Evolutionary conservation across 768 basidiomycete species (phyloP), one percentile per base, ranked within the genome.

Genomic region (Tylopilus felleus): DNA sequence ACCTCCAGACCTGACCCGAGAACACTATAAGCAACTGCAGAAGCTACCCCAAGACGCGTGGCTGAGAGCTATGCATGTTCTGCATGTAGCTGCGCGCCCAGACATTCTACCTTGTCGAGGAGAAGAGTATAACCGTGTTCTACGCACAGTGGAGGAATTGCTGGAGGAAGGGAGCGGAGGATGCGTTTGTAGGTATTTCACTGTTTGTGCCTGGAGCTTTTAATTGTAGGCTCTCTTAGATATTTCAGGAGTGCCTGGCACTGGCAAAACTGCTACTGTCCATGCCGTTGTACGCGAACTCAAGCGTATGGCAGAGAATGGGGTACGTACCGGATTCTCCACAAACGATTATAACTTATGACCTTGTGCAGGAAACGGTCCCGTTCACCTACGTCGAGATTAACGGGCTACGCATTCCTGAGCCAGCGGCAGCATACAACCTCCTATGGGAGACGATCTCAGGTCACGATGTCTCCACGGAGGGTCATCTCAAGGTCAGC

Each of bases 311-410:
- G 94, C 94, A 1, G 80, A 88, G 65, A 78, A 82, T 51, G 85
- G 83, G 58, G 92, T 93, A 58, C 27, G 85, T 74, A 12, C 3
- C 22, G 5, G 5, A 36, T 49, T 21, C 40, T 48, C 33, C 7
- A 16, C 9, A 9, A 16, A 12, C 2, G 10, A 2, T 16, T 12
- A 21, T 27, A 57, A n/a, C 28, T 49, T 29, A 31, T 44, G 14
- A 1, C 42, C 0, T 16, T 17, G 48, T 47, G 12, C 51, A 97
- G 94, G 95, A 98, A 79, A 86, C 85, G 8, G 87, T 89, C 58
- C 91, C 93, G 0, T 98, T 99, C 70, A 92, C 89, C 0, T 99
- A 95, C 61, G 92, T 98, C 56, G 97, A 99, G 65, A 96, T 99
- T 64, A 98, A 98, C 63, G 97, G 97, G 1, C 83, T 99, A 52